Evolutionary conservation across 352 stramenopile genomes (phyloP).

Genomic region (Aphanomyces euteiches): DNA sequence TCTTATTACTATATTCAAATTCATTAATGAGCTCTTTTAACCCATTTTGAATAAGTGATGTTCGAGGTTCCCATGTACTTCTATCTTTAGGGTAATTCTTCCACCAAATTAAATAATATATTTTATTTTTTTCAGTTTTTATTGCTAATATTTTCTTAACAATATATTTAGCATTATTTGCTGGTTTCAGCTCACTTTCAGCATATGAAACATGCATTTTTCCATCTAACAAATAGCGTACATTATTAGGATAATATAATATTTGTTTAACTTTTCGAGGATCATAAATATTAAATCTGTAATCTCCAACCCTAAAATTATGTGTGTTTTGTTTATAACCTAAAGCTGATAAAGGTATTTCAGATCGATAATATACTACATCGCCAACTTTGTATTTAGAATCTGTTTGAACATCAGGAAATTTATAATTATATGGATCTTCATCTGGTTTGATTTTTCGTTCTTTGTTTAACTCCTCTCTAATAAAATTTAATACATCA

Average conservation of each 20-base stretch:
- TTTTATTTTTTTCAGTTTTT: constrained; percentile 22
- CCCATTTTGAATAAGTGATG: neutral
- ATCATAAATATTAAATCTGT: neutral
- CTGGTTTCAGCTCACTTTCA: neutral
- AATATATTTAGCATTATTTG: constrained; percentile 15
- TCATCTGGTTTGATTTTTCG: constrained; percentile 23
- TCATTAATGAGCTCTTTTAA: constrained; percentile 17
- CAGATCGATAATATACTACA: constrained; percentile 10
- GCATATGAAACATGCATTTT: neutral
- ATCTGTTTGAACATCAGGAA: constrained; percentile 18
- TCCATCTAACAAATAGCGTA: neutral
- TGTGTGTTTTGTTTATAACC: constrained; percentile 27
- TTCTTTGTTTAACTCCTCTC: constrained; percentile 28
- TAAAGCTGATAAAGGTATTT: constrained; percentile 23
- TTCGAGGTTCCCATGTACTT: neutral
- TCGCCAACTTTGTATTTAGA: constrained; percentile 29
- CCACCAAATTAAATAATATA: constrained; percentile 21
- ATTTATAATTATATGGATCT: constrained; percentile 7
- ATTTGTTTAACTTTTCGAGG: neutral
- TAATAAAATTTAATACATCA: neutral
- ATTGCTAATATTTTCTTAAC: neutral
- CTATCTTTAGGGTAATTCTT: constrained; percentile 14
- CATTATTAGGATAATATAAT: constrained; percentile 3
- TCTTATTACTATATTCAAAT: constrained; percentile 20
- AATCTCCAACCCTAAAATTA: constrained; percentile 24